Evolutionary conservation across 140 eudicot genomes (phyloP), one percentile per base, ranked within the genome.

Genomic region (Senecio squalidus): DNA sequence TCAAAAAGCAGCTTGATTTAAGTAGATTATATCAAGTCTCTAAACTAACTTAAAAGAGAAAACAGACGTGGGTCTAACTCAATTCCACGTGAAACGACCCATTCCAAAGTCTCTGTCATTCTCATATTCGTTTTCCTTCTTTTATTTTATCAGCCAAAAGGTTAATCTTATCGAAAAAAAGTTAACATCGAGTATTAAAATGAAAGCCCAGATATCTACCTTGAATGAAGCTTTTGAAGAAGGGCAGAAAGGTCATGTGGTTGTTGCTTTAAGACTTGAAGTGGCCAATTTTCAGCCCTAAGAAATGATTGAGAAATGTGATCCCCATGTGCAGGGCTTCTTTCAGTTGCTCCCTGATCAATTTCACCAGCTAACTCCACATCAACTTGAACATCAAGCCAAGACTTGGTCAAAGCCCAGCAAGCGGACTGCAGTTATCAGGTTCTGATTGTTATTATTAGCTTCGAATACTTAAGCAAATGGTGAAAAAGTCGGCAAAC

Each of bases 321-420:
- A 68, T 64, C 86, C 31, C 68, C 78, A 23, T 68, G 83, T 69
- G 30, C 89, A 21, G 79, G 82, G 63, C 84, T 87, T 67, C 71
- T 62, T 70, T 83, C 95, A 22, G 64, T 62, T 29, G 80, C 81
- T 21, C 74, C 86, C 40, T 75, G 74, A 60, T 73, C 79, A 34
- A 24, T 48, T 28, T 78, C 76, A 41, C 85, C 86, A 41, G 92
- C 78, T 72, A 92, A 62, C 57, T 87, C 91, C 79, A 67, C 63
- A 60, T 92, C 98, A 71, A 92, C 86, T 76, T 84, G 96, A 60
- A 81, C 84, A 66, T 83, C 83, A 68, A 92, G 90, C 98, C 98
- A 92, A 44, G 98, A 84, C 70, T 84, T 87, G 52, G 96, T 83
- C 85, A 92, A 79, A 57, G 96, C 98, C 98, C 98, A 92, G 68